Conservation (phyloP, 2,329 filamentous ascomycete genomes). For the Cladosporium sp. region DNA sequence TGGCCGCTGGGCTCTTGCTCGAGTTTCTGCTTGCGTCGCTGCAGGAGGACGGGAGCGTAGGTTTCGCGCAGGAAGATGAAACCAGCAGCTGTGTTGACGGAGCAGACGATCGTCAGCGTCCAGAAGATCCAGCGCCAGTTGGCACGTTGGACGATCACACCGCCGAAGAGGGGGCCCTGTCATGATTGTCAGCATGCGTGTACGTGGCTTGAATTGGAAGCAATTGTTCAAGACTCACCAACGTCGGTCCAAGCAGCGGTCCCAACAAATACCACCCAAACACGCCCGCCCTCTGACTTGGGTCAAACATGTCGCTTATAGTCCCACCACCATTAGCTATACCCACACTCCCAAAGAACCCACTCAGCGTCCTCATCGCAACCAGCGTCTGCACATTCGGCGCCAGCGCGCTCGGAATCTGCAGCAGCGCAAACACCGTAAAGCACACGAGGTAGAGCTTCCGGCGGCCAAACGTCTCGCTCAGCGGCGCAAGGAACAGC, state of each 20-base stretch:
- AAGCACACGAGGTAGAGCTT: conserved; percentile 49
- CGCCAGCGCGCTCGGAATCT: conserved; percentile 49
- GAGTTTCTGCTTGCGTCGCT: conserved; percentile 36
- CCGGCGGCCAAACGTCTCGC: conserved; percentile 50
- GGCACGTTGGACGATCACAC: conserved; percentile 46
- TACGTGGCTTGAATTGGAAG: not conserved
- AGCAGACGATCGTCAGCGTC: conserved; percentile 46
- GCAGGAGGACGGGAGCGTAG: conserved; percentile 45
- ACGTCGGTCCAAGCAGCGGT: conserved; percentile 44
- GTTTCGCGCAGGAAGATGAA: conserved; percentile 49
- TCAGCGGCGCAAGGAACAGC: conserved; percentile 48
- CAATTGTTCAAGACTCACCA: not conserved
- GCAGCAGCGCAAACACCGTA: conserved; percentile 46
- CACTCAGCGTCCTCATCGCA: conserved; percentile 46
- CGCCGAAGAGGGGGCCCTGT: conserved; percentile 45
- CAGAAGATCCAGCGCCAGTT: conserved; percentile 54
- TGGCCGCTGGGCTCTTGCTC: conserved; percentile 37
- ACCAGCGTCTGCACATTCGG: conserved; percentile 50
- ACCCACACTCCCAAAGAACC: conserved; percentile 53
- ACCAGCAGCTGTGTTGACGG: conserved; percentile 43
- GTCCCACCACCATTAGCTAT: conserved; percentile 55
- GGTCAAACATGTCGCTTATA: conserved; percentile 54
- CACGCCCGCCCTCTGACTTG: conserved; percentile 47
- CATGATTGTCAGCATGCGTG: not conserved
- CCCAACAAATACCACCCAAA: conserved; percentile 50